These are phyloP conservation scores for Wickerhamomyces strasburgensis DNA, from an alignment of 805 yeast genomes.

Conservation along the genomic window DNA sequence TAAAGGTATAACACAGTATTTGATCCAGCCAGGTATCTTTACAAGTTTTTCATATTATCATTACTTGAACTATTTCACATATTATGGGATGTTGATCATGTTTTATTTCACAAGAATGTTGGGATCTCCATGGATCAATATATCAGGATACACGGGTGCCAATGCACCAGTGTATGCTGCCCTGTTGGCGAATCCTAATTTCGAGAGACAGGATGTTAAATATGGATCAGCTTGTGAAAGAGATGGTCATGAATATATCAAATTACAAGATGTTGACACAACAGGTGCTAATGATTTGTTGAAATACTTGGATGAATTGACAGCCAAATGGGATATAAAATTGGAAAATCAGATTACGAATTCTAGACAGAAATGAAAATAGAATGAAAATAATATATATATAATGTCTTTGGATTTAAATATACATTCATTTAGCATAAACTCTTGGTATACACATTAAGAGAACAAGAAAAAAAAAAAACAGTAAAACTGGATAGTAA, in stretches of 20 bases:
- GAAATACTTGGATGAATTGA: constrained; percentile 53
- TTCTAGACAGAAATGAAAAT: constrained; percentile 16
- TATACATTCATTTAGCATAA: no score
- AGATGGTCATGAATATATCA: constrained; percentile 62
- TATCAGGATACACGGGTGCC: constrained; percentile 85
- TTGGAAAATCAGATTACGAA: constrained; percentile 66
- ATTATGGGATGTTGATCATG: constrained; percentile 77
- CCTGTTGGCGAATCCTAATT: constrained; percentile 41
- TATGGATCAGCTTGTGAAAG: constrained; percentile 70
- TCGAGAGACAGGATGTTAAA: constrained; percentile 45
- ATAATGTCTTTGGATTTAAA: no score
- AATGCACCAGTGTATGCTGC: constrained; percentile 77
- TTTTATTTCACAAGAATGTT: constrained; percentile 76
- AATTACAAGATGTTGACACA: constrained; percentile 48
- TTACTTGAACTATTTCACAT: constrained; percentile 72
- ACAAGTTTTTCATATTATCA: constrained; percentile 75
- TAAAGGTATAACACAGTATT: constrained; percentile 61
- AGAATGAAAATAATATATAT: no score
- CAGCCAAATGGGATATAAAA: constrained; percentile 67
- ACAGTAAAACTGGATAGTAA: no score
- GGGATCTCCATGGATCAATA: constrained; percentile 88
- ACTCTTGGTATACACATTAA: no score
- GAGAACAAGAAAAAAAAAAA: no score
- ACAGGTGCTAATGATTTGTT: constrained; percentile 66
- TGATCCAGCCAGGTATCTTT: constrained; percentile 93